Percentiles rank a stretch among this genome's conserved stretches.
These are phyloP conservation scores for Serendipita sp. DNA, from an alignment of 768 basidiomycete species.

Conservation along the genomic window DNA sequence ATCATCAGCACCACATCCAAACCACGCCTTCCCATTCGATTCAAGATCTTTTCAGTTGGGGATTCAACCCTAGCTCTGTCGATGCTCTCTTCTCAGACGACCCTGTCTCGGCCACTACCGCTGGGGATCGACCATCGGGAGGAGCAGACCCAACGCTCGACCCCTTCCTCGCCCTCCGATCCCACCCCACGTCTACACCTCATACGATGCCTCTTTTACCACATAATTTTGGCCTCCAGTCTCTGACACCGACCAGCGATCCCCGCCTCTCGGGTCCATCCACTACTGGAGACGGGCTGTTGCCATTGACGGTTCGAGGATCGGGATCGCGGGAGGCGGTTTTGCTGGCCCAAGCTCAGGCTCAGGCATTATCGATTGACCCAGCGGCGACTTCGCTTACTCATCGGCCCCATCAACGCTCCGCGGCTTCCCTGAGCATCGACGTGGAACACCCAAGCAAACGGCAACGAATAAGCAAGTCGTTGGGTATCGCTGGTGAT, in stretches of 20 bases:
- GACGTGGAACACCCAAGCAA: neutral
- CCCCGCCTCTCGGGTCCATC: neutral
- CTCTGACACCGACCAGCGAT: neutral
- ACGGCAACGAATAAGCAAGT: neutral
- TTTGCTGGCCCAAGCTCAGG: neutral
- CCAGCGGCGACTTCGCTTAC: neutral
- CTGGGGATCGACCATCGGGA: too few relatives aligned
- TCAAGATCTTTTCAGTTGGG: neutral
- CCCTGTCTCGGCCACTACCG: too few relatives aligned
- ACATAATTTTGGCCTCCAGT: neutral
- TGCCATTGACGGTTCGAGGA: neutral
- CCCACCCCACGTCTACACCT: neutral
- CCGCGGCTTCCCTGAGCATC: neutral
- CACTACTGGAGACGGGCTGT: neutral
- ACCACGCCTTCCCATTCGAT: neutral
- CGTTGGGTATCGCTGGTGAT: conserved; percentile 3
- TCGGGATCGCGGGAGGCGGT: neutral
- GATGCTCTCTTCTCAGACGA: neutral
- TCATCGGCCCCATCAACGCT: neutral
- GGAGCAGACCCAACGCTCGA: neutral
- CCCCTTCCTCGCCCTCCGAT: neutral
- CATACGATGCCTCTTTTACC: neutral
- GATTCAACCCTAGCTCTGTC: neutral
- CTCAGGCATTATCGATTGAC: neutral
- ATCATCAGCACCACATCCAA: neutral